Percentiles rank a stretch among this genome's conserved stretches.
phyloP scores from a whole-genome alignment of 2,329 filamentous ascomycete genomes.

The Arachnopeziza araneosa region DNA sequence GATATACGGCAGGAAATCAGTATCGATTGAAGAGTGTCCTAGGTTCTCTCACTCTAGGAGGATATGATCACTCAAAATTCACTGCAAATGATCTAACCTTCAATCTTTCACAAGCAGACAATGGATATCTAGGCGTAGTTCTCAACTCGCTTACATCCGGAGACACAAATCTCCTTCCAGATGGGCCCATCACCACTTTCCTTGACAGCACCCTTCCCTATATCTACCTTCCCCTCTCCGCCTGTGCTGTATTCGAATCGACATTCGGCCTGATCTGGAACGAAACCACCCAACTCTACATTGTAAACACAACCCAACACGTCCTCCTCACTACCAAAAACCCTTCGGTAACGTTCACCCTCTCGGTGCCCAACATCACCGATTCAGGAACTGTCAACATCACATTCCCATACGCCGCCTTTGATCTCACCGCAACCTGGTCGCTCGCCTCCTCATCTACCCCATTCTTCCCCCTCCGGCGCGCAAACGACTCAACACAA shows the following conservation, averaged over 20 bases:
- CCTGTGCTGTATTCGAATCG: slow-evolving; percentile 32
- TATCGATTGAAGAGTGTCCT: slow-evolving; percentile 30
- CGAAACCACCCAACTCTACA: slow-evolving; percentile 30
- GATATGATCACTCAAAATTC: slow-evolving; percentile 38
- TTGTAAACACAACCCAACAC: slow-evolving; percentile 23
- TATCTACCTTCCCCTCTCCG: slow-evolving; percentile 32
- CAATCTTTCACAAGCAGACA: slow-evolving; percentile 32
- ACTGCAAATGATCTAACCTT: slow-evolving; percentile 34
- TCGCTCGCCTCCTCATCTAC: slow-evolving; percentile 23
- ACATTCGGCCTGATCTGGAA: slow-evolving; percentile 34
- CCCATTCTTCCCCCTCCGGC: slow-evolving; percentile 34
- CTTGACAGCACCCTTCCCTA: slow-evolving; percentile 36
- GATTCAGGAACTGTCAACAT: slow-evolving; percentile 26
- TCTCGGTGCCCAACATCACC: slow-evolving; percentile 25
- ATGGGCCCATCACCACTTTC: slow-evolving; percentile 19
- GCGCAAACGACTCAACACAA: slow-evolving; percentile 29
- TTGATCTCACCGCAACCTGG: slow-evolving; percentile 32
- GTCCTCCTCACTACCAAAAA: slow-evolving; percentile 24
- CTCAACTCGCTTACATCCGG: slow-evolving; percentile 30
- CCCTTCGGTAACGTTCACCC: slow-evolving; percentile 30
- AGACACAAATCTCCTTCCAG: slow-evolving; percentile 1
- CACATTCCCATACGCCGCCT: slow-evolving; percentile 33
- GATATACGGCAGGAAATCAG: slow-evolving; percentile 37
- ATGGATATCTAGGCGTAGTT: slow-evolving; percentile 34
- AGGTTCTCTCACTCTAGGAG: slow-evolving; percentile 26